phyloP scores from a whole-genome alignment of 768 basidiomycete genomes.

The Agrocybe chaxingu region DNA sequence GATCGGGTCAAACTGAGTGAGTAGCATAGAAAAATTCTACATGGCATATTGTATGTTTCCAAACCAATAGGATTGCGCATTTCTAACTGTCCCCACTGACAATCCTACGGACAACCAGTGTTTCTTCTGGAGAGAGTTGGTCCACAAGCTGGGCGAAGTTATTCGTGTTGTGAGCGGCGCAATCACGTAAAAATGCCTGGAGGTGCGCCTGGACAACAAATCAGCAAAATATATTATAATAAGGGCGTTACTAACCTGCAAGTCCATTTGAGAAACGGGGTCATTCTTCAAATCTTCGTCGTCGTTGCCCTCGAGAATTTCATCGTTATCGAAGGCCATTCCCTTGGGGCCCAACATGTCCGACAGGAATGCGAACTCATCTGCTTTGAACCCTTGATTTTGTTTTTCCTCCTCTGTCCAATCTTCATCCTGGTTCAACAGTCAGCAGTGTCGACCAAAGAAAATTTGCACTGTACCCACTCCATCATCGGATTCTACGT shows the following conservation, averaged over 20 bases:
- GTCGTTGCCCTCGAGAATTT: slow-evolving; percentile 66
- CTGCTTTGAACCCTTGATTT: slow-evolving; percentile 55
- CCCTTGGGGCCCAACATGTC: slow-evolving; percentile 78
- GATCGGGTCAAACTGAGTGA: not conserved
- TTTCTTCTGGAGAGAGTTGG: slow-evolving; percentile 70
- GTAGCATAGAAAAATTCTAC: slow-evolving; percentile 4
- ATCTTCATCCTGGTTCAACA: slow-evolving; percentile 67
- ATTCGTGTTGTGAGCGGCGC: slow-evolving; percentile 56
- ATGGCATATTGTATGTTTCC: not conserved
- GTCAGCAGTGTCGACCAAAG: not conserved
- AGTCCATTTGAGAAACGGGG: slow-evolving; percentile 83
- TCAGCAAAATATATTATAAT: not conserved
- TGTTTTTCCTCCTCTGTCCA: slow-evolving; percentile 88
- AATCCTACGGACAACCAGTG: slow-evolving; percentile 55
- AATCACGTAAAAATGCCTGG: slow-evolving; percentile 67
- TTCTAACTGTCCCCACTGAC: slow-evolving; percentile 20
- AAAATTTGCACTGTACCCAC: slow-evolving; percentile 29
- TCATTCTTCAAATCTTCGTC: slow-evolving; percentile 91
- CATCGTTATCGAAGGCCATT: slow-evolving; percentile 73
- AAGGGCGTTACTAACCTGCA: slow-evolving; percentile 42
- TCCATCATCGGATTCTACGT: slow-evolving; percentile 75
- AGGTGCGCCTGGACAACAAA: slow-evolving; percentile 53
- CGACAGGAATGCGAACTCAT: slow-evolving; percentile 82
- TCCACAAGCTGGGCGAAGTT: slow-evolving; percentile 63
- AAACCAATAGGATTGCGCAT: not conserved